Evolutionary conservation across 495 filamentous ascomycete genomes (phyloP).

Genomic region (Aspergillus hancockii): DNA sequence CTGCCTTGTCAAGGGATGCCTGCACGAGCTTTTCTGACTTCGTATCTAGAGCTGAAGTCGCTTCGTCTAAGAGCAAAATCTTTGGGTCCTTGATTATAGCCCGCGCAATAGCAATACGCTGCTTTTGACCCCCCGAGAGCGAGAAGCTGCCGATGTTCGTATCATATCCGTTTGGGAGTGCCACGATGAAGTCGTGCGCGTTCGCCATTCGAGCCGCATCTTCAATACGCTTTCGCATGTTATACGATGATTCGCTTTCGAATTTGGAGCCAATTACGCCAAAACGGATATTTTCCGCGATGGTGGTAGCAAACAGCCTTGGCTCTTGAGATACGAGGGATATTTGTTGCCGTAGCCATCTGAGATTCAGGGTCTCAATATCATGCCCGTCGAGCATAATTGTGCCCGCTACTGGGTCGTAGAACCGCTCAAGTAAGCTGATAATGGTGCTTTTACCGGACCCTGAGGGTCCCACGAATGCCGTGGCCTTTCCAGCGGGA

Average conservation of each 20-base stretch:
- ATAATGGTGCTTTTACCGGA: slow-evolving; percentile 92
- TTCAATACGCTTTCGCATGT: slow-evolving; percentile 64
- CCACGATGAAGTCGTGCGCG: slow-evolving; percentile 84
- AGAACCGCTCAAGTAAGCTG: slow-evolving; percentile 89
- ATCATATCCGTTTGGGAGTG: slow-evolving; percentile 82
- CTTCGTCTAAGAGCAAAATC: slow-evolving; percentile 91
- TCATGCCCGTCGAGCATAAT: slow-evolving; percentile 83
- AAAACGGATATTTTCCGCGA: slow-evolving; percentile 84
- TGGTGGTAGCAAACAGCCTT: slow-evolving; percentile 73
- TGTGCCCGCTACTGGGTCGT: slow-evolving; percentile 79
- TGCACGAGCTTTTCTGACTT: slow-evolving; percentile 94
- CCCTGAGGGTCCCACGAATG: slow-evolving; percentile 84
- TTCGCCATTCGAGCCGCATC: slow-evolving; percentile 87
- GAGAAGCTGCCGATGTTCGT: slow-evolving; percentile 91
- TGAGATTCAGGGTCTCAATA: slow-evolving; percentile 76
- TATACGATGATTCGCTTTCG: slow-evolving; percentile 62
- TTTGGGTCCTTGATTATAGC: slow-evolving; percentile 91
- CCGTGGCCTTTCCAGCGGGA: slow-evolving; percentile 82
- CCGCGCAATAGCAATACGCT: slow-evolving; percentile 85
- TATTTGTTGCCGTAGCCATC: slow-evolving; percentile 89
- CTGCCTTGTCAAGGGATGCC: slow-evolving; percentile 82
- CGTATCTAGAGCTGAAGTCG: slow-evolving; percentile 92
- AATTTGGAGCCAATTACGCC: slow-evolving; percentile 83
- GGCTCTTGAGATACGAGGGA: slow-evolving; percentile 82
- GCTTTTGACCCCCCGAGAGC: slow-evolving; percentile 92